Evolutionary conservation across 2,329 filamentous ascomycete genomes (phyloP).

Genomic region (Lecanosticta acicola): DNA sequence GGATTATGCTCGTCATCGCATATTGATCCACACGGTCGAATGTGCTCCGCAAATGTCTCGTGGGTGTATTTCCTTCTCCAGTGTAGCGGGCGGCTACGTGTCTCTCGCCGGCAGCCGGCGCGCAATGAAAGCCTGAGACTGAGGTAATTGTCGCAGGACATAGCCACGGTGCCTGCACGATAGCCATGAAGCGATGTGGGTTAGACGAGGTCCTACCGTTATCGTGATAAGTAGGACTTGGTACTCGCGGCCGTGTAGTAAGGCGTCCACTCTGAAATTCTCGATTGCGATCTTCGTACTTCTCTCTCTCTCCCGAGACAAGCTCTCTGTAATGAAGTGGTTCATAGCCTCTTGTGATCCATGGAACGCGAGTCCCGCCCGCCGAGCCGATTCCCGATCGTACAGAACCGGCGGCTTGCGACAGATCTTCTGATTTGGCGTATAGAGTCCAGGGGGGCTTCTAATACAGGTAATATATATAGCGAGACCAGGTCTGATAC

Average conservation of each 20-base stretch:
- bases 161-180: neutral
- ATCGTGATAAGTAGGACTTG: too few relatives aligned
- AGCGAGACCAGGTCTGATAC: neutral
- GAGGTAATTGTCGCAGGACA: neutral
- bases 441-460: neutral
- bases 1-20: neutral
- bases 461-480: neutral
- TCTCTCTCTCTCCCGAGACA: neutral
- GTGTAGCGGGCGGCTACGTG: neutral
- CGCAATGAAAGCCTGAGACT: neutral
- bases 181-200: neutral
- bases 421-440: neutral
- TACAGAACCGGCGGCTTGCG: neutral
- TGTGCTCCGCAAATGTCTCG: neutral
- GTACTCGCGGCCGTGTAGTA: too few relatives aligned
- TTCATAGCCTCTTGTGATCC: constrained; percentile 15
- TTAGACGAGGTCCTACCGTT: neutral
- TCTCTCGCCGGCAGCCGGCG: neutral
- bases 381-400: constrained; percentile 12
- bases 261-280: too few relatives aligned
- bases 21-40: neutral
- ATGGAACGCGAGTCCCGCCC: constrained; percentile 12
- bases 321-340: neutral
- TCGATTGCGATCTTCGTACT: too few relatives aligned
- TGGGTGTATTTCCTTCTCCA: neutral